These are phyloP conservation scores for Phenoliferia sp. DNA, from an alignment of 1,284 basidiomycete genomes.

Conservation along the genomic window DNA sequence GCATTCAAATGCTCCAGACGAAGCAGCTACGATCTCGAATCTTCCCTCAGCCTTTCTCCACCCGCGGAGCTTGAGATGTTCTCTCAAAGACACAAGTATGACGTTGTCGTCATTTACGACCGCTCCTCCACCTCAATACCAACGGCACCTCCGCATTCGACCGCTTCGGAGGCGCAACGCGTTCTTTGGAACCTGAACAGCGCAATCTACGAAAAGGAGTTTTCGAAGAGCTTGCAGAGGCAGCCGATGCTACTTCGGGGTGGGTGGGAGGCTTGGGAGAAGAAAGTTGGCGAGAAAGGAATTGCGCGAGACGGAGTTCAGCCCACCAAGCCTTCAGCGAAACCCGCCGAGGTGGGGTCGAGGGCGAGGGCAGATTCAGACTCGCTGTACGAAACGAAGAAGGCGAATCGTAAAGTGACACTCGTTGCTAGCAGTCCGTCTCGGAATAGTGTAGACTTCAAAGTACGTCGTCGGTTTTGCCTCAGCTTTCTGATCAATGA, in stretches of 20 bases:
- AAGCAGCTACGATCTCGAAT: slow-evolving; percentile 56
- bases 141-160: slow-evolving; percentile 12
- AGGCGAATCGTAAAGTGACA: slow-evolving; percentile 11
- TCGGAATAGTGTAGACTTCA: background rate
- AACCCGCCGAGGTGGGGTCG: background rate
- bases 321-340: slow-evolving; percentile 11
- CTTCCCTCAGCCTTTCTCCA: slow-evolving; percentile 67
- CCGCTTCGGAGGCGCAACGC: slow-evolving; percentile 13
- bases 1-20: background rate
- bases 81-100: slow-evolving; percentile 74
- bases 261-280: slow-evolving; percentile 77
- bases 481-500: no score
- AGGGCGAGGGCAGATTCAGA: background rate
- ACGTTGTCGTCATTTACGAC: slow-evolving; percentile 87
- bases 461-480: no score
- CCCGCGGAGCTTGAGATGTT: slow-evolving; percentile 67
- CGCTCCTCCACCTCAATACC: slow-evolving; percentile 57
- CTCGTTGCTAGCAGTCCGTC: background rate
- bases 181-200: slow-evolving; percentile 49
- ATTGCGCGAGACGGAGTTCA: slow-evolving; percentile 42
- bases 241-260: slow-evolving; percentile 80
- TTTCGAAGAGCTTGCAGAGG: slow-evolving; percentile 65
- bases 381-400: slow-evolving; percentile 12
- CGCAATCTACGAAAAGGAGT: slow-evolving; percentile 68
- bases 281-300: slow-evolving; percentile 56